phyloP scores from a whole-genome alignment of 2,329 filamentous ascomycete genomes.

The Zasmidium angulare region DNA sequence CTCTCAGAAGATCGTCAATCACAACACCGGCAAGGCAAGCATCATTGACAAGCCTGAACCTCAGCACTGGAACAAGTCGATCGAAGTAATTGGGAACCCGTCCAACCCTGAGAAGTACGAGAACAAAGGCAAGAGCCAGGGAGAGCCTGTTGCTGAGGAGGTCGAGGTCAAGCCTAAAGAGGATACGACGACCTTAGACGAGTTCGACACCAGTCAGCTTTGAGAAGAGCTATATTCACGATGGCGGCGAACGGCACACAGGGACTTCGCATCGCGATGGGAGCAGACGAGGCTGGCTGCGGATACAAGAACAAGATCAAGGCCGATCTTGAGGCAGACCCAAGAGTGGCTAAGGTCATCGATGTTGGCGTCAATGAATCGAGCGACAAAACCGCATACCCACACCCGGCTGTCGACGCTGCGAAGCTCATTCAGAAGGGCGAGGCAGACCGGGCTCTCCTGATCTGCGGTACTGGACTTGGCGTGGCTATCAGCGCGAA shows the following conservation, averaged over 20 bases:
- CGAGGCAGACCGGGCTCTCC: slow-evolving; percentile 71
- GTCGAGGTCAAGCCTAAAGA: slow-evolving; percentile 10
- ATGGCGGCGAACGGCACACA: slow-evolving; percentile 21
- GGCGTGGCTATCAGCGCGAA: slow-evolving; percentile 88
- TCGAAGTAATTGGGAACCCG: slow-evolving; percentile 36
- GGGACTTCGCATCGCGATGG: slow-evolving; percentile 57
- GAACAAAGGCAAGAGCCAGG: slow-evolving; percentile 31
- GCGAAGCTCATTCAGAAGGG: slow-evolving; percentile 63
- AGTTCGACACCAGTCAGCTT: slow-evolving; percentile 35
- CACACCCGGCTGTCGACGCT: slow-evolving; percentile 73
- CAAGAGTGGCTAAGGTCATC: slow-evolving; percentile 65
- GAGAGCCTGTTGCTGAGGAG: slow-evolving; percentile 20
- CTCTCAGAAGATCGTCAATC: slow-evolving; percentile 38
- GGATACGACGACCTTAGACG: slow-evolving; percentile 20
- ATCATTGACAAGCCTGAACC: slow-evolving; percentile 38
- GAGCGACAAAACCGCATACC: slow-evolving; percentile 77
- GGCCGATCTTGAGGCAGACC: slow-evolving; percentile 65
- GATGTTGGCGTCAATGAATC: slow-evolving; percentile 71
- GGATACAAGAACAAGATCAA: slow-evolving; percentile 78
- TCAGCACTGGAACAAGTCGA: slow-evolving; percentile 29
- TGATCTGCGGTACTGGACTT: slow-evolving; percentile 83
- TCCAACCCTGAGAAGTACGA: slow-evolving; percentile 22
- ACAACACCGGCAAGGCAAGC: slow-evolving; percentile 37
- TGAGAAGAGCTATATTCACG: slow-evolving; percentile 10
- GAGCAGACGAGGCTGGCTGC: slow-evolving; percentile 71